Evolutionary conservation across 2,329 filamentous ascomycete genomes (phyloP).

Genomic region (Allantophomopsis lycopodina): DNA sequence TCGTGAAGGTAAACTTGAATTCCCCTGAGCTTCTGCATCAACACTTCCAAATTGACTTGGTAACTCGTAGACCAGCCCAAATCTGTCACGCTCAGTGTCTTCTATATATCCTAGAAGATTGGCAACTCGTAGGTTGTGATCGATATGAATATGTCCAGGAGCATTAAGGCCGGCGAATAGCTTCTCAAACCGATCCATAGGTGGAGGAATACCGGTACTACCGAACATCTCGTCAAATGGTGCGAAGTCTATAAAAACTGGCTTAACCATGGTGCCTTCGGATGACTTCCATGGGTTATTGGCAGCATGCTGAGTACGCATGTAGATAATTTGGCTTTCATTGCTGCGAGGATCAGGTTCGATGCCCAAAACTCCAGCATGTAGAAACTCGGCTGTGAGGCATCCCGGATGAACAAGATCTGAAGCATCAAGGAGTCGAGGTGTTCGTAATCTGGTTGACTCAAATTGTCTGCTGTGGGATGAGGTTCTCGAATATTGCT

Average conservation of each 20-base stretch:
- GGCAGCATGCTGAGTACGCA: constrained; percentile 12
- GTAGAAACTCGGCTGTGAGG: constrained; percentile 12
- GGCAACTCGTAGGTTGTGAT: constrained; percentile 47
- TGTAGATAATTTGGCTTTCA: constrained; percentile 21
- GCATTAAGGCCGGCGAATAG: constrained; percentile 42
- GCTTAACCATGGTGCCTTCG: constrained; percentile 9
- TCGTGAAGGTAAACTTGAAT: constrained; percentile 15
- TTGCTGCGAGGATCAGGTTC: constrained; percentile 11
- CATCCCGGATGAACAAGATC: constrained; percentile 30
- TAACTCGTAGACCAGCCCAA: constrained; percentile 64
- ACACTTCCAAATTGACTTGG: constrained; percentile 50
- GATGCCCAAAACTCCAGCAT: constrained; percentile 4
- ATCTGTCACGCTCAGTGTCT: constrained; percentile 53
- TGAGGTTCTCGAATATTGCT: not conserved
- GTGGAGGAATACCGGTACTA: constrained; percentile 46
- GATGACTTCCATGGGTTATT: constrained; percentile 10
- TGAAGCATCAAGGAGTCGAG: constrained; percentile 42
- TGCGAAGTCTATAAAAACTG: constrained; percentile 61
- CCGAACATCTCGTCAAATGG: constrained; percentile 48
- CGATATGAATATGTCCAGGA: constrained; percentile 31
- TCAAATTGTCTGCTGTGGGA: constrained; percentile 26
- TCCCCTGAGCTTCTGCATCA: constrained; percentile 36
- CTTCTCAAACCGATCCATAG: constrained; percentile 51
- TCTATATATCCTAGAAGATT: constrained; percentile 60
- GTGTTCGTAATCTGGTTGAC: constrained; percentile 45